Evolutionary conservation across 495 filamentous ascomycete species (phyloP).

Genomic region (Xylaria castorea): DNA sequence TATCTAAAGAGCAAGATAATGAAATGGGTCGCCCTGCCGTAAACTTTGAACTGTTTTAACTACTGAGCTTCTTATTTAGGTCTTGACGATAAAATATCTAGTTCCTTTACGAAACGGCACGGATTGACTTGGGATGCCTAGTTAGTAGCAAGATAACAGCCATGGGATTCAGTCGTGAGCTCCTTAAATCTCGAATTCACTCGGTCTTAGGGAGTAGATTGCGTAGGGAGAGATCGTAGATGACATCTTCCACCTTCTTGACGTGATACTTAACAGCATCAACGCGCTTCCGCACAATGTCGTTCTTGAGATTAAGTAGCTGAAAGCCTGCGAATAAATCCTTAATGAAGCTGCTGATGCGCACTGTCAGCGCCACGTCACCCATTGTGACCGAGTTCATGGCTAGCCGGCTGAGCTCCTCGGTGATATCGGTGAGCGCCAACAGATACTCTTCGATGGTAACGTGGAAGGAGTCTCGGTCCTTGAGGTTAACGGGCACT

Average conservation of each 20-base stretch:
- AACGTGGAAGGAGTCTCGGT: slow-evolving; percentile 87
- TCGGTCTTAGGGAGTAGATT: slow-evolving; percentile 70
- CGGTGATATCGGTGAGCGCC: slow-evolving; percentile 81
- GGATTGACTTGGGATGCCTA: background rate
- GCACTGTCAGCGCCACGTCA: slow-evolving; percentile 80
- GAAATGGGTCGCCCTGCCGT: background rate
- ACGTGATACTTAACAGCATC: slow-evolving; percentile 96
- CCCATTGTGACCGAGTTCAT: slow-evolving; percentile 95
- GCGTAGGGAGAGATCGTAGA: slow-evolving; percentile 89
- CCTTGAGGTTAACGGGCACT: slow-evolving; percentile 97
- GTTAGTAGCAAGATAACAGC: background rate
- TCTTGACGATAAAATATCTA: background rate
- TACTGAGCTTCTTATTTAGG: background rate
- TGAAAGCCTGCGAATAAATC: slow-evolving; percentile 96
- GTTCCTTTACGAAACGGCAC: background rate
- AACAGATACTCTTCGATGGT: slow-evolving; percentile 97
- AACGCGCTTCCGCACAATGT: slow-evolving; percentile 81
- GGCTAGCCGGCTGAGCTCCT: slow-evolving; percentile 90
- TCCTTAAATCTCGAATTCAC: background rate
- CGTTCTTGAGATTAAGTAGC: slow-evolving; percentile 96
- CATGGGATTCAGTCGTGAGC: background rate
- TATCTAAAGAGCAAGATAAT: background rate
- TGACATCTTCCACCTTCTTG: slow-evolving; percentile 98
- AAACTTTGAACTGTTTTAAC: background rate
- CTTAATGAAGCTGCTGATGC: slow-evolving; percentile 92